Conservation (phyloP, 2,329 filamentous ascomycete species). For the Clonostachys chloroleuca region DNA sequence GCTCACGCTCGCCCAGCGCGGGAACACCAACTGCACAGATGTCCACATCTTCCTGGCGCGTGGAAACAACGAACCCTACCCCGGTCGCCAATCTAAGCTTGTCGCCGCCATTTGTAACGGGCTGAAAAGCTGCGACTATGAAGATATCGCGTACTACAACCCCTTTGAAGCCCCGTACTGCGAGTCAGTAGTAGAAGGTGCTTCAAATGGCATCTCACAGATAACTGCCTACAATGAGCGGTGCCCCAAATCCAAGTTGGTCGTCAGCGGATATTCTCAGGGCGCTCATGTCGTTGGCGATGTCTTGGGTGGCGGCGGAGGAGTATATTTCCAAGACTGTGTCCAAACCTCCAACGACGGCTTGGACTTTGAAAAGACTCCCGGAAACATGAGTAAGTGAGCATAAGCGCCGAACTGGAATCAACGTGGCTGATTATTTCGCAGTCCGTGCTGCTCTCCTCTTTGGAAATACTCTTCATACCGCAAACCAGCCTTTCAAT, state of each 20-base stretch:
- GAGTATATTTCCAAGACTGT: conserved; percentile 23
- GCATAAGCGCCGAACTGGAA: no score
- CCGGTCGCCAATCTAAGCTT: conserved; percentile 17
- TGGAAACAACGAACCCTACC: conserved; percentile 21
- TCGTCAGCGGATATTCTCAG: conserved; percentile 34
- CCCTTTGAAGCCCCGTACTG: conserved; percentile 22
- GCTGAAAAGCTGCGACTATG: conserved; percentile 19
- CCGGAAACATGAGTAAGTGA: conserved; percentile 25
- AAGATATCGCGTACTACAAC: conserved; percentile 24
- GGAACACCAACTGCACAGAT: conserved; percentile 10
- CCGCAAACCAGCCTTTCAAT: conserved; percentile 25
- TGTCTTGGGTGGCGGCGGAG: conserved; percentile 25
- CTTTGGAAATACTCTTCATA: conserved; percentile 26
- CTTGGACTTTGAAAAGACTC: conserved; percentile 14
- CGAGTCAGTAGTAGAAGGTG: conserved; percentile 26
- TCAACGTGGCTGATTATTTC: not conserved
- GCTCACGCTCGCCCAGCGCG: no score
- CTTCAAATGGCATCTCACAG: conserved; percentile 23
- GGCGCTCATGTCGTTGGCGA: conserved; percentile 31
- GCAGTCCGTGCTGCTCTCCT: conserved; percentile 22
- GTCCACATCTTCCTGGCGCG: conserved; percentile 20
- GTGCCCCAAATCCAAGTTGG: conserved; percentile 32
- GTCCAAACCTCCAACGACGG: conserved; percentile 12
- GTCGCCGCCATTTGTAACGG: conserved; percentile 17
- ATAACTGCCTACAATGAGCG: conserved; percentile 30